Conservation (phyloP, 805 yeast genomes). For the Metschnikowia corniflorae region DNA sequence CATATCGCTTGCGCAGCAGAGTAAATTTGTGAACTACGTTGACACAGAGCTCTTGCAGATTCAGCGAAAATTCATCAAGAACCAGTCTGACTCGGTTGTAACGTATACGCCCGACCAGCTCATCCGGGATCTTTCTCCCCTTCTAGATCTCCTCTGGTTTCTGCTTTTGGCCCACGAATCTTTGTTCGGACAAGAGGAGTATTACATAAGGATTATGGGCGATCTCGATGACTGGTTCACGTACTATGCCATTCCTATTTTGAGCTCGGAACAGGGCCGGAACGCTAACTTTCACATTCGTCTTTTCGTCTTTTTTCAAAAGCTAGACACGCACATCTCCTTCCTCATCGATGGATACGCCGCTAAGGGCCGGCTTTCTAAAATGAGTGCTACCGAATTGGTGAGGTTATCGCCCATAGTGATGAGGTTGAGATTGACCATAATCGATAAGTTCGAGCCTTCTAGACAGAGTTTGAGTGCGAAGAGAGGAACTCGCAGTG, state of each 20-base stretch:
- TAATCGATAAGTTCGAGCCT: slow-evolving; percentile 29
- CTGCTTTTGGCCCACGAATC: slow-evolving; percentile 37
- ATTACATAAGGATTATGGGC: slow-evolving; percentile 59
- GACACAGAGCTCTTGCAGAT: slow-evolving; percentile 16
- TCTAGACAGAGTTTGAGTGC: slow-evolving; percentile 6
- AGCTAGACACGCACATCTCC: slow-evolving; percentile 27
- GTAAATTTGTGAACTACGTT: slow-evolving; percentile 32
- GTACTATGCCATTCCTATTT: slow-evolving; percentile 23
- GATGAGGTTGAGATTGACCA: slow-evolving; percentile 45
- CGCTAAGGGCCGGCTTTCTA: slow-evolving; percentile 4
- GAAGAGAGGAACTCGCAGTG: neutral
- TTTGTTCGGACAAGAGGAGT: slow-evolving; percentile 60
- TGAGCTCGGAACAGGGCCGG: slow-evolving; percentile 2
- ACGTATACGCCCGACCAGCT: slow-evolving; percentile 31
- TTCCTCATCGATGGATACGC: slow-evolving; percentile 31
- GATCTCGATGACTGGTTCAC: slow-evolving; percentile 61
- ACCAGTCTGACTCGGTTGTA: slow-evolving; percentile 21
- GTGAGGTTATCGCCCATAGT: slow-evolving; percentile 53
- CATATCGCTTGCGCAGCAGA: slow-evolving; percentile 44
- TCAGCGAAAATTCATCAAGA: slow-evolving; percentile 34
- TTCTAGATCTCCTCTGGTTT: slow-evolving; percentile 60
- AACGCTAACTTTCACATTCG: slow-evolving; percentile 6
- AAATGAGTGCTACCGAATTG: slow-evolving; percentile 46
- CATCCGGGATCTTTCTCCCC: slow-evolving; percentile 41
- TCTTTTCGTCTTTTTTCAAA: slow-evolving; percentile 35